Conservation (phyloP, 305 asterid species). For the Rubia occidens region DNA sequence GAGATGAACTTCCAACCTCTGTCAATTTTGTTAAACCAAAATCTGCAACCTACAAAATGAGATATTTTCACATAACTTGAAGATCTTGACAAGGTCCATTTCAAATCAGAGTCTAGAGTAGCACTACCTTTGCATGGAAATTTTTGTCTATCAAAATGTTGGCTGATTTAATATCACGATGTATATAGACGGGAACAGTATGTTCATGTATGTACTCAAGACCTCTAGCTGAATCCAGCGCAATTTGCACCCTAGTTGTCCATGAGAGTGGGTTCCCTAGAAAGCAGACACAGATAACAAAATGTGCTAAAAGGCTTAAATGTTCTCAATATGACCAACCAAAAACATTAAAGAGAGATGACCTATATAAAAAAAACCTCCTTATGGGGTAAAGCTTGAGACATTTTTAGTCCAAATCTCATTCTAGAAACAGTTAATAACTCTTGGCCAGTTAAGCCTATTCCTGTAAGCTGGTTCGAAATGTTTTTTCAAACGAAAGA, state of each 20-base stretch:
- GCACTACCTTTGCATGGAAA: conserved; percentile 72
- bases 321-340: conserved; percentile 5
- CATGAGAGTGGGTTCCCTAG: conserved; percentile 73
- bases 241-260: conserved; percentile 83
- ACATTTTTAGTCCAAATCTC: neutral
- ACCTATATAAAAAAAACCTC: neutral
- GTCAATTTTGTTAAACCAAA: conserved; percentile 88
- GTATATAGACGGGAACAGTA: conserved; percentile 86
- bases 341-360: neutral
- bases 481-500: neutral
- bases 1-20: conserved; percentile 69
- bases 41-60: conserved; percentile 68
- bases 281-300: conserved; percentile 9
- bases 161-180: conserved; percentile 90
- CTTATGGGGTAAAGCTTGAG: neutral
- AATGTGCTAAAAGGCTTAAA: conserved; percentile 2
- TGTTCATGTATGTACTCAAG: conserved; percentile 95
- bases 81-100: conserved; percentile 5
- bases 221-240: conserved; percentile 94
- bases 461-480: neutral
- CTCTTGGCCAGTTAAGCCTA: neutral
- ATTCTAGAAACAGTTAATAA: neutral
- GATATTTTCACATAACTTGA: conserved; percentile 15
- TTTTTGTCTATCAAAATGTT: conserved; percentile 85
- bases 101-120: conserved; percentile 15